These are phyloP conservation scores for Candida mattraensis DNA, from an alignment of 805 yeast genomes.

Conservation along the genomic window DNA sequence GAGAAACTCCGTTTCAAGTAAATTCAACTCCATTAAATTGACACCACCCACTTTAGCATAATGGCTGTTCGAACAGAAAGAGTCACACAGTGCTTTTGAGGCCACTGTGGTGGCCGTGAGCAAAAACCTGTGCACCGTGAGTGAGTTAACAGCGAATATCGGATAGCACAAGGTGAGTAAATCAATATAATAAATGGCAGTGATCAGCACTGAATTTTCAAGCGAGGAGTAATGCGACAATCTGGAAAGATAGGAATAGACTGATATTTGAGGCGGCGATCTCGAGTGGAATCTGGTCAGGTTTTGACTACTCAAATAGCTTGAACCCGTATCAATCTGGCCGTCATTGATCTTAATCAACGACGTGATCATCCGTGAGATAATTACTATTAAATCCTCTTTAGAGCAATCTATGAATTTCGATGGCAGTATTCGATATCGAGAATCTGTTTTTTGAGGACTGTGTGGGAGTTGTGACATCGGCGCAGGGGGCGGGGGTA, in stretches of 20 bases:
- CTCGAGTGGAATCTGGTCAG: slow-evolving; percentile 92
- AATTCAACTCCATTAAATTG: slow-evolving; percentile 75
- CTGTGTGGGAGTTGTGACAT: slow-evolving; percentile 1
- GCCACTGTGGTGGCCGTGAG: slow-evolving; percentile 90
- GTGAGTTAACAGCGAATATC: slow-evolving; percentile 78
- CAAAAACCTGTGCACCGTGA: slow-evolving; percentile 90
- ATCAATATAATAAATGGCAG: slow-evolving; percentile 89
- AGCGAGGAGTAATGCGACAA: slow-evolving; percentile 80
- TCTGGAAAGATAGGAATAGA: slow-evolving; percentile 72
- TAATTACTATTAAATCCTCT: slow-evolving; percentile 66
- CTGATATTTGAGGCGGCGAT: slow-evolving; percentile 85
- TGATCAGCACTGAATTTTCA: slow-evolving; percentile 77
- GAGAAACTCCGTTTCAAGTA: slow-evolving; percentile 85
- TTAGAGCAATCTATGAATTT: slow-evolving; percentile 66
- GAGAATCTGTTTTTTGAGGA: background rate
- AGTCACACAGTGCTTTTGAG: slow-evolving; percentile 88
- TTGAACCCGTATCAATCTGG: slow-evolving; percentile 30
- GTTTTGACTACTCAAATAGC: slow-evolving; percentile 35
- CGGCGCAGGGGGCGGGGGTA: slow-evolving; percentile 17
- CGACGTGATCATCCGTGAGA: slow-evolving; percentile 78
- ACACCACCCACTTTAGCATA: slow-evolving; percentile 97
- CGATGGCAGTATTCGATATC: slow-evolving; percentile 38
- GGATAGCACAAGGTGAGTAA: slow-evolving; percentile 75
- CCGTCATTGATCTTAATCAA: slow-evolving; percentile 73
- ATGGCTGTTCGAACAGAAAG: slow-evolving; percentile 89